Conservation (phyloP, 305 asterid species). For the Solanum hybrid region DNA sequence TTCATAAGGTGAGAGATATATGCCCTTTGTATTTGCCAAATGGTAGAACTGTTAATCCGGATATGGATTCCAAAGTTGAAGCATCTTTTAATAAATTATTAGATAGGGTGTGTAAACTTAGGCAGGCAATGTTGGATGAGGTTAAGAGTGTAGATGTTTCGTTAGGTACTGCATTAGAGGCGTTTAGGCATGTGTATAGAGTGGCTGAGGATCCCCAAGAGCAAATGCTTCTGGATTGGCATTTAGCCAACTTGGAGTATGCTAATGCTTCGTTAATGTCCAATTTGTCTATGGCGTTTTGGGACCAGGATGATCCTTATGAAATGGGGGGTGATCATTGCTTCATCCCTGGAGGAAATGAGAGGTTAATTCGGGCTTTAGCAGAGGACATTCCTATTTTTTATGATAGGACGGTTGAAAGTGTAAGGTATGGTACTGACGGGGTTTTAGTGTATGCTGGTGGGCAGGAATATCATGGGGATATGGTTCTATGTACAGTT, state of each 20-base stretch:
- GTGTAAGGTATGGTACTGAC: slow-evolving; percentile 67
- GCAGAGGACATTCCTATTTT: slow-evolving; percentile 86
- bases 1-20: slow-evolving; percentile 93
- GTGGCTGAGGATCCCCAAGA: slow-evolving; percentile 90
- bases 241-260: slow-evolving; percentile 92
- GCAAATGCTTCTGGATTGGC: slow-evolving; percentile 93
- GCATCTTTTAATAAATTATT: slow-evolving; percentile 72
- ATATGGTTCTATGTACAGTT: slow-evolving; percentile 80
- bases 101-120: slow-evolving; percentile 94
- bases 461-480: slow-evolving; percentile 64
- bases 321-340: slow-evolving; percentile 99
- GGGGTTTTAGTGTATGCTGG: slow-evolving; percentile 77
- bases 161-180: slow-evolving; percentile 74
- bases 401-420: slow-evolving; percentile 46
- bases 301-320: slow-evolving; percentile 98
- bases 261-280: slow-evolving; percentile 94
- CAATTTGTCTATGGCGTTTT: slow-evolving; percentile 78
- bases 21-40: slow-evolving; percentile 86
- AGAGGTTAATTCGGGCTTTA: slow-evolving; percentile 66
- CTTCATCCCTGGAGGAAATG: slow-evolving; percentile 95
- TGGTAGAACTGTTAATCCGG: slow-evolving; percentile 72
- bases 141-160: slow-evolving; percentile 70
- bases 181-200: slow-evolving; percentile 66
- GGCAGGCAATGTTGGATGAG: slow-evolving; percentile 85
- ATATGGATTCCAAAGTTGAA: slow-evolving; percentile 80